phyloP scores from a whole-genome alignment of 805 yeast genomes.

The Naumovozyma castellii region DNA sequence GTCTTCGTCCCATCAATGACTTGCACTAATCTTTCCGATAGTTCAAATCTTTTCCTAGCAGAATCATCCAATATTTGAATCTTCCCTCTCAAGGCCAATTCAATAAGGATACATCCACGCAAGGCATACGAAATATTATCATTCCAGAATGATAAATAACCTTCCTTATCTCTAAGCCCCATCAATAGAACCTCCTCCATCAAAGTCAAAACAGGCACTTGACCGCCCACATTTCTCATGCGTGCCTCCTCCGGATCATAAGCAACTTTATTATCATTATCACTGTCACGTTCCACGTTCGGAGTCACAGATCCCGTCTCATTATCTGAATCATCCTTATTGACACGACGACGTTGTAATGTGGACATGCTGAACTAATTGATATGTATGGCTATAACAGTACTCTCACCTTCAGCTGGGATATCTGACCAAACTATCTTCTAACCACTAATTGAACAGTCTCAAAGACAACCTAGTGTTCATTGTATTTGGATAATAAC shows the following conservation, averaged over 20 bases:
- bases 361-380: conserved; percentile 36
- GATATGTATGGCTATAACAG: background rate
- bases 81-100: conserved; percentile 83
- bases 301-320: background rate
- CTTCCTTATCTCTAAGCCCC: conserved; percentile 93
- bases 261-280: conserved; percentile 51
- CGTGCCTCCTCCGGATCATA: conserved; percentile 57
- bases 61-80: conserved; percentile 88
- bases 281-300: conserved; percentile 10
- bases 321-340: conserved; percentile 26
- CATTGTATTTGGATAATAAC: no score
- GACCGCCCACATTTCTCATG: background rate
- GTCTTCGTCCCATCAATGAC: conserved; percentile 79
- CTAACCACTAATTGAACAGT: no score
- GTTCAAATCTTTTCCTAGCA: conserved; percentile 77
- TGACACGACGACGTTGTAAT: conserved; percentile 71
- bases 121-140: conserved; percentile 94
- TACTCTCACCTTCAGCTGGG: no score
- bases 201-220: conserved; percentile 66
- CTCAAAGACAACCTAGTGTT: no score
- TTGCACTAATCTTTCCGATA: conserved; percentile 79
- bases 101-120: conserved; percentile 87
- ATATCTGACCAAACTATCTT: no score
- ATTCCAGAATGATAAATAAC: conserved; percentile 95
- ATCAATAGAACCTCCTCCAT: conserved; percentile 94